Percentiles rank a stretch among this genome's conserved stretches.
These are phyloP conservation scores for Cyberlindnera mississippiensis DNA, from an alignment of 805 yeast species.

Conservation along the genomic window DNA sequence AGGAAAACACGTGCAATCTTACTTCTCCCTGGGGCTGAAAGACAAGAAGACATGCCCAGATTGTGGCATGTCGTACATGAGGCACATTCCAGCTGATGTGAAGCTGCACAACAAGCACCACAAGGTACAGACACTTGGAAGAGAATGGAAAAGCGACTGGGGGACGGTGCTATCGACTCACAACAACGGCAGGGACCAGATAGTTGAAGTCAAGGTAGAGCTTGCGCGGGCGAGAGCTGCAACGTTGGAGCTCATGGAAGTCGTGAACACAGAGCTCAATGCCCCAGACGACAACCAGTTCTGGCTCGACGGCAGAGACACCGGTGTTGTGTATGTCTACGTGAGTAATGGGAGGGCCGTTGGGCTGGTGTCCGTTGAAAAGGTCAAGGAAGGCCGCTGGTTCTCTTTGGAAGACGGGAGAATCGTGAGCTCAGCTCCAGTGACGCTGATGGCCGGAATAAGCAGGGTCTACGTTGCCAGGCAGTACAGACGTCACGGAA, in stretches of 20 bases:
- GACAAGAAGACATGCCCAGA: conserved; percentile 36
- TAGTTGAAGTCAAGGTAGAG: conserved; percentile 35
- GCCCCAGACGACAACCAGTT: conserved; percentile 50
- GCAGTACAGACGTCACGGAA: conserved; percentile 44
- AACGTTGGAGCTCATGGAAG: conserved; percentile 38
- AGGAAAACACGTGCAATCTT: conserved; percentile 14
- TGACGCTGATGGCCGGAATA: conserved; percentile 42
- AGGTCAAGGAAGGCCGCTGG: conserved; percentile 49
- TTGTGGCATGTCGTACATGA: conserved; percentile 53
- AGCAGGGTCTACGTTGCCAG: conserved; percentile 46
- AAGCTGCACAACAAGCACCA: conserved; percentile 52
- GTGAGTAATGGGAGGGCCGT: conserved; percentile 44
- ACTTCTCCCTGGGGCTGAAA: conserved; percentile 18
- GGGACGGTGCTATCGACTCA: conserved; percentile 18
- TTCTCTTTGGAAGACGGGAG: conserved; percentile 49
- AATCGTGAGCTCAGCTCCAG: conserved; percentile 43
- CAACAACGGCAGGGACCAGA: conserved; percentile 22
- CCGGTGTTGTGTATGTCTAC: conserved; percentile 48
- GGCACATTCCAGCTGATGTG: conserved; percentile 39
- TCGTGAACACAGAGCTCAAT: conserved; percentile 57
- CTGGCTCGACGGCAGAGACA: conserved; percentile 31
- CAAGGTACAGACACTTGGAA: conserved; percentile 38
- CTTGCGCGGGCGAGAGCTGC: conserved; percentile 32
- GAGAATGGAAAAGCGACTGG: conserved; percentile 42
- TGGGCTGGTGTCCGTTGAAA: conserved; percentile 54